Base-by-base conservation (phyloP, 2,329 filamentous ascomycete genomes). In the Diaporthe helianthi region DNA sequence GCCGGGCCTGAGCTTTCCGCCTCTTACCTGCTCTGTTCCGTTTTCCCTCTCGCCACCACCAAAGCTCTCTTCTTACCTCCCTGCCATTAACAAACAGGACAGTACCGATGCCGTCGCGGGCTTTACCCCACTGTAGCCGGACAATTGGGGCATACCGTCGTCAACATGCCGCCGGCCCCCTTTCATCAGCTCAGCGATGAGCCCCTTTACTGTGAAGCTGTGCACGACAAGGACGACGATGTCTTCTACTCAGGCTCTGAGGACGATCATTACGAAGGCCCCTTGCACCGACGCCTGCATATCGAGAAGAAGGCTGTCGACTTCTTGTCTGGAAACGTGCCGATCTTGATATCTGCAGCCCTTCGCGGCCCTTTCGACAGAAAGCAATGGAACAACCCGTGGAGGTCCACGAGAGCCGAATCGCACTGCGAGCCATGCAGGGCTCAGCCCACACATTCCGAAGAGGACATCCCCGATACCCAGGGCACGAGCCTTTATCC, bases 311-410 rank as follows among this genome's bases (percentile, higher is more conserved):
- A 90, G 15, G 90, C 87, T 1, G 79, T 83, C 38, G 82, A 83
- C 41, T 92, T 86, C 73, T 79, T 92, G 46, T 78, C 82, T 8
- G 91, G 90, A 0, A 79, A 83, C 36, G 75, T 83, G 2, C 84
- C 90, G 0, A 75, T 85, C 29, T 81, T 94, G 3, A 76, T 89
- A 3, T 90, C 91, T 15, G 86, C 90, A 8, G 78, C 80, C 7
- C 80, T 93, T 3, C 83, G 80, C 70, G 91, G 90, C 0, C 91
- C 90, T 0, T 91, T 92, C 72, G 82, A 84, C 53, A 76, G 74
- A 67, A 75, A 79, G 49, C 81, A 78, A 26, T 88, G 86, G 86
- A 74, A 76, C 38, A 87, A 87, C 71, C 86, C 86, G 17, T 88
- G 86, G 86, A 75, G 77, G 51, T 80, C 81, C 12, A 76, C 69